Percentiles rank a stretch among this genome's conserved stretches.
Evolutionary conservation across 2,329 filamentous ascomycete genomes (phyloP).

Genomic region (Nemania bipapillata): DNA sequence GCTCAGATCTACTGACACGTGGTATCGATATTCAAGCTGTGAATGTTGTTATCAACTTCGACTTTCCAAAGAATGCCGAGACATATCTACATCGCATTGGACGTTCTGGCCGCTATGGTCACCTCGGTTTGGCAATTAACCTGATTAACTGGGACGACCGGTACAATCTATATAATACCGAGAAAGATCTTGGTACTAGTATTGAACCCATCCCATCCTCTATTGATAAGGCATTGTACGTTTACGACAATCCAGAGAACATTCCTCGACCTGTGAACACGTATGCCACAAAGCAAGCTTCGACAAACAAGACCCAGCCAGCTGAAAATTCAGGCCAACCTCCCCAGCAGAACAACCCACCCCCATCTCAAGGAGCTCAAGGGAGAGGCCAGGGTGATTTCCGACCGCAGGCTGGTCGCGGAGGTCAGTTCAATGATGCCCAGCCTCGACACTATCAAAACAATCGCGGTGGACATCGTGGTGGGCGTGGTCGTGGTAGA

Average conservation of each 20-base stretch:
- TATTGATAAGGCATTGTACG: conserved; percentile 98
- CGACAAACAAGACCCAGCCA: conserved; percentile 45
- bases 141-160: conserved; percentile 99
- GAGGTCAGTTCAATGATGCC: conserved; percentile 50
- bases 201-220: conserved; percentile 94
- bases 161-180: conserved; percentile 98
- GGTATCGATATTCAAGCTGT: conserved; percentile 99
- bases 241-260: conserved; percentile 94
- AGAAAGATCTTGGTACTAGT: conserved; percentile 95
- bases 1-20: conserved; percentile 94
- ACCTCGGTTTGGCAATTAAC: conserved; percentile 97
- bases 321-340: conserved; percentile 39
- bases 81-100: conserved; percentile 98
- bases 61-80: conserved; percentile 99
- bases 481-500: conserved; percentile 49
- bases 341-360: conserved; percentile 44
- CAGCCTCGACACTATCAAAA: conserved; percentile 51
- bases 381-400: conserved; percentile 48
- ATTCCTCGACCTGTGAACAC: conserved; percentile 83
- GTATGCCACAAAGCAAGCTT: conserved; percentile 49
- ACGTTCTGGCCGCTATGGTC: conserved; percentile 95
- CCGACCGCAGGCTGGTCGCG: conserved; percentile 42
- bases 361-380: conserved; percentile 48
- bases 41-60: conserved; percentile 99
- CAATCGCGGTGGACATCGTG: conserved; percentile 46